Evolutionary conservation across 495 filamentous ascomycete species (phyloP), one percentile per base, ranked within the genome.

Genomic region (Viridothelium virens): DNA sequence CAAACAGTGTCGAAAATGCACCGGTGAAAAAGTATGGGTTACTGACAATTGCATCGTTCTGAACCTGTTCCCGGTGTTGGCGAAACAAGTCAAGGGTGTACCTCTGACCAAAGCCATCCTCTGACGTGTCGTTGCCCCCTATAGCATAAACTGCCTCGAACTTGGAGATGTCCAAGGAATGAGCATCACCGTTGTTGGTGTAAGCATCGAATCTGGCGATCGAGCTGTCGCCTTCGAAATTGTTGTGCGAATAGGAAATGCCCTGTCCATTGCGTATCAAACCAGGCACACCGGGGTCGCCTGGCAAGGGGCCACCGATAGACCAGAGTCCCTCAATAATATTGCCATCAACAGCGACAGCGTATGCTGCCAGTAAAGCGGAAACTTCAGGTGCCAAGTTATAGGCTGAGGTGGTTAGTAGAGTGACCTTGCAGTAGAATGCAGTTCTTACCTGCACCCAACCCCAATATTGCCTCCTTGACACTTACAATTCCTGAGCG

Each of bases 211-310:
- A 79, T 9, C 82, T 77, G 0, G 81, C 84, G 11, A 82, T 76
- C 46, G 82, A 85, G 4, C 75, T 79, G 70, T 87, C 83, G 11
- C 76, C 71, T 72, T 86, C 84, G 68, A 80, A 80, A 34, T 81
- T 80, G 69, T 83, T 85, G 70, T 85, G 84, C 3, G 78, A 82
- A 61, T 79, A 79, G 56, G 74, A 76, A 4, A 86, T 70, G 31
- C 82, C 81, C 61, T 76, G 73, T 6, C 79, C 76, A 48, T 67
- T 67, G 68, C 66, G 25, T 25, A 69, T 38, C 2, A 67, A 36
- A n/a, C 34, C 47, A 64, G 46, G 41, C 53, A 59, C 53, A 36
- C 33, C 36, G 18, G 53, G 53, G 18, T 59, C 53, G 2, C 10
- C 53, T 34, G 53, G 53, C 31, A 59, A 36, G 7, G 63, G 65